These are phyloP conservation scores for Pouteria glomerata DNA, from an alignment of 148 eudicot species.

Conservation along the genomic window DNA sequence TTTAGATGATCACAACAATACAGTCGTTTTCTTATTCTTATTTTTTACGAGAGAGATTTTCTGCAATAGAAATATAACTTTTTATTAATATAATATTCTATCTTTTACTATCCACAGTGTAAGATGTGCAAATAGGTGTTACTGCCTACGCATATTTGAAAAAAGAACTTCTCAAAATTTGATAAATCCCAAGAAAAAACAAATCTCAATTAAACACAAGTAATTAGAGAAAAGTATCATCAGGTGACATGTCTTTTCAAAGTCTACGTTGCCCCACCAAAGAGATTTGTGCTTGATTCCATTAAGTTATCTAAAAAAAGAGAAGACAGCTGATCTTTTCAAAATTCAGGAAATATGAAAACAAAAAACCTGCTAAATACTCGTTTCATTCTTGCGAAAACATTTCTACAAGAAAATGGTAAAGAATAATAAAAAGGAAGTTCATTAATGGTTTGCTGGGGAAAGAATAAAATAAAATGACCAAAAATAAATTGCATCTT, in stretches of 20 bases:
- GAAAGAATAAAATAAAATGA: background rate
- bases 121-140: background rate
- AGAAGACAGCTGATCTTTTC: background rate
- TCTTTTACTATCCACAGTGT: no score
- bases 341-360: background rate
- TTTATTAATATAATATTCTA: no score
- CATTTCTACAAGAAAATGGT: background rate
- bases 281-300: no score
- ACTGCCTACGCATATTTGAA: background rate
- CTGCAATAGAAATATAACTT: no score
- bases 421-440: background rate
- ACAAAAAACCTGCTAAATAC: background rate
- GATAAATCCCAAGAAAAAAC: background rate
- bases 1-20: no score
- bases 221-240: background rate
- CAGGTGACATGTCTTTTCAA: no score
- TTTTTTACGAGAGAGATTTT: no score
- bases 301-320: no score
- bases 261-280: no score
- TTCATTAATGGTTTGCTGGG: background rate
- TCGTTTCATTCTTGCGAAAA: background rate
- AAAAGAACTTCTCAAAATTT: background rate
- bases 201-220: background rate
- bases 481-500: background rate
- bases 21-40: no score